These are phyloP conservation scores for Henckelia pumila DNA, from an alignment of 257 asterid genomes.

Conservation along the genomic window DNA sequence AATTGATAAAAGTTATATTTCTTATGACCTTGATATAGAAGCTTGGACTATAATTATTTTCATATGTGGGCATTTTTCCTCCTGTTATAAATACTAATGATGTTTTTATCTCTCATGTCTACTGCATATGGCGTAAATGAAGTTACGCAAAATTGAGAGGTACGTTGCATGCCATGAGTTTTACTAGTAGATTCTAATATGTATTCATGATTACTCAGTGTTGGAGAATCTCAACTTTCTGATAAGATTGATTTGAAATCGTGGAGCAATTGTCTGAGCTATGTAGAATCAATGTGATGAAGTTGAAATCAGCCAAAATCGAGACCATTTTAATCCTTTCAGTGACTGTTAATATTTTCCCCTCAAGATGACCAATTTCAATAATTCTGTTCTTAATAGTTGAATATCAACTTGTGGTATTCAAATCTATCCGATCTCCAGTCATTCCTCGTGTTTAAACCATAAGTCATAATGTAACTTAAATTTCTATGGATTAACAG, in stretches of 20 bases:
- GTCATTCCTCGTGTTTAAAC: constrained; percentile 6
- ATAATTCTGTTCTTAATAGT: background rate
- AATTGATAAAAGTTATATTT: background rate
- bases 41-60: constrained; percentile 11
- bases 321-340: constrained; percentile 15
- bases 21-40: constrained; percentile 3
- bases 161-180: constrained; percentile 27
- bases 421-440: constrained; percentile 7
- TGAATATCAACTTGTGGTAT: background rate
- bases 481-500: constrained; percentile 1
- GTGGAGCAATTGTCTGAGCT: constrained; percentile 6
- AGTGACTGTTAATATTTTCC: constrained; percentile 5
- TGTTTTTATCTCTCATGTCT: constrained; percentile 29
- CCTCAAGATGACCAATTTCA: constrained; percentile 1
- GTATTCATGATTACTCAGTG: background rate
- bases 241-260: background rate
- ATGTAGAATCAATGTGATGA: constrained; percentile 12
- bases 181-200: background rate
- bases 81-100: constrained; percentile 31
- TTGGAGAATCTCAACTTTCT: constrained; percentile 11
- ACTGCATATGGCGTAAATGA: constrained; percentile 33
- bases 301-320: constrained; percentile 8
- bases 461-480: constrained; percentile 6
- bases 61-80: background rate
- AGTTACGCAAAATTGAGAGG: constrained; percentile 94